These are phyloP conservation scores for Penicillium rolfsii DNA, from an alignment of 2,329 filamentous ascomycete genomes.

Conservation along the genomic window DNA sequence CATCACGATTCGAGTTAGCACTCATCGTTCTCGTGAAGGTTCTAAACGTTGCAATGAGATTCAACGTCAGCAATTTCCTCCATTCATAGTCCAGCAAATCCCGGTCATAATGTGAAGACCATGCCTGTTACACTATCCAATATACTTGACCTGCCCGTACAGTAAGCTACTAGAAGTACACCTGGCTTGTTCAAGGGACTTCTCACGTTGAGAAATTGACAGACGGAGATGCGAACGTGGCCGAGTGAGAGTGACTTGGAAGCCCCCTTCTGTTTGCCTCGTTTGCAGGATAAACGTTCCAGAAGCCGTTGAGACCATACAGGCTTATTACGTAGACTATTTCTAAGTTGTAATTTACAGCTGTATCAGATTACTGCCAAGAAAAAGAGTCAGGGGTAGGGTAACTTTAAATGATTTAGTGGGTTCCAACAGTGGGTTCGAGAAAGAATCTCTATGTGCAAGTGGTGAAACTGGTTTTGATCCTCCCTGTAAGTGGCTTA, in stretches of 20 bases:
- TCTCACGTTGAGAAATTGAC: not conserved
- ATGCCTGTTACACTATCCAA: not conserved
- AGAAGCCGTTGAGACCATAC: not conserved
- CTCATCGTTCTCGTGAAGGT: not conserved
- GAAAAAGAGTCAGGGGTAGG: not conserved
- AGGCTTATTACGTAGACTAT: not conserved
- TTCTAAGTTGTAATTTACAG: not conserved
- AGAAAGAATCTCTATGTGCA: slow-evolving; percentile 2
- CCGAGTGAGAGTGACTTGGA: not conserved
- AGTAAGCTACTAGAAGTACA: not conserved
- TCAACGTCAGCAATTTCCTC: not conserved
- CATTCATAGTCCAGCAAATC: not conserved
- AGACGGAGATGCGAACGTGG: not conserved
- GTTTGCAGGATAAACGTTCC: not conserved
- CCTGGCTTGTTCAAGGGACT: not conserved
- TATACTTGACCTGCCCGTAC: not conserved
- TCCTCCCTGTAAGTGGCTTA: not conserved
- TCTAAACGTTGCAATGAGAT: not conserved
- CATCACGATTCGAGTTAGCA: not conserved
- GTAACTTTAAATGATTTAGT: slow-evolving; percentile 1
- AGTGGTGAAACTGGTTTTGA: slow-evolving; percentile 6
- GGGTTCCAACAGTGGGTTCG: not conserved
- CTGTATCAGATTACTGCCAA: not conserved
- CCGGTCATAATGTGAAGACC: not conserved
- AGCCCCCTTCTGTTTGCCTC: not conserved